Conservation (phyloP, 2,329 filamentous ascomycete genomes). For the Hirsutella minnesotensis region DNA sequence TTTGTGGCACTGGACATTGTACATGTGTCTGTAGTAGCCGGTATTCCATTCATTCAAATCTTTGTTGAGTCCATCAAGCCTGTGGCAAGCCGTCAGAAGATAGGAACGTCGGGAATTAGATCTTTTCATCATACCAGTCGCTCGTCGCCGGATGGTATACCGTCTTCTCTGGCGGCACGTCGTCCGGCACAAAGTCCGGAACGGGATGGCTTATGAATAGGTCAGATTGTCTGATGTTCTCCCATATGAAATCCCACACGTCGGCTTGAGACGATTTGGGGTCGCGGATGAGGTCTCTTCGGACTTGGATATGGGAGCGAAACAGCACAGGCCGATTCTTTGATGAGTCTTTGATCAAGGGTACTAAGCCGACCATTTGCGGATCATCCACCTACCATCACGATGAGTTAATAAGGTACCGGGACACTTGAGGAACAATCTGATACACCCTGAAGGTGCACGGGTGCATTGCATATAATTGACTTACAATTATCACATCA, state of each 20-base stretch:
- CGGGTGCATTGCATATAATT: no score
- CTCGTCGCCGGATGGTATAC: constrained; percentile 71
- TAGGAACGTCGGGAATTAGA: no score
- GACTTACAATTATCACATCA: constrained; percentile 54
- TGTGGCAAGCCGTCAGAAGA: not conserved
- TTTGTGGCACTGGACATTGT: constrained; percentile 49
- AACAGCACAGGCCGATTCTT: constrained; percentile 69
- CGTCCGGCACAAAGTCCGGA: constrained; percentile 58
- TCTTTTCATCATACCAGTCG: constrained; percentile 39
- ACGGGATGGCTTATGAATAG: constrained; percentile 78
- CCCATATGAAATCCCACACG: no score
- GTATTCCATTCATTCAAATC: constrained; percentile 56
- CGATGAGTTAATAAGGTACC: no score
- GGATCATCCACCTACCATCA: constrained; percentile 57
- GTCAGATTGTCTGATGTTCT: constrained; percentile 54
- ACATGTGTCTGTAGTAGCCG: constrained; percentile 63
- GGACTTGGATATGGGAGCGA: constrained; percentile 73
- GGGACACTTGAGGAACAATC: no score
- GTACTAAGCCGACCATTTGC: constrained; percentile 72
- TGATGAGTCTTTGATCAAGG: constrained; percentile 58
- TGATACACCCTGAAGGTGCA: no score
- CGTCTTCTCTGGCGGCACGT: constrained; percentile 53
- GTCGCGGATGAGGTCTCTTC: constrained; percentile 58
- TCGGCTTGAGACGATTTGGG: constrained; percentile 44
- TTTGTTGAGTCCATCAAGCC: constrained; percentile 72